Conservation (phyloP, 371 early-diverging fungal species). For the Circinella umbellata region DNA sequence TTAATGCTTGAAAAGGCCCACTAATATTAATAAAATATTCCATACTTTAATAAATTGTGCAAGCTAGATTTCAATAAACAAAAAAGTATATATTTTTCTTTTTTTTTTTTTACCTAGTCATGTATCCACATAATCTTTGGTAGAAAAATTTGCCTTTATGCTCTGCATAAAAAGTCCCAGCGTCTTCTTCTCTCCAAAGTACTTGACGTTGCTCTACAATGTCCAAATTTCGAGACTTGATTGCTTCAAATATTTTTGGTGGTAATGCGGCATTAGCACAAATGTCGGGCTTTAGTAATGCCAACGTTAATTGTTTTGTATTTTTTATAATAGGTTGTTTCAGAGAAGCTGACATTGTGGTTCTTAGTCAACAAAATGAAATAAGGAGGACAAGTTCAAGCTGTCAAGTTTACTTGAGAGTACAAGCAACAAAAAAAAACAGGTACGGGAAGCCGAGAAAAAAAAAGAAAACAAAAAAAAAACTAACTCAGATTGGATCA, state of each 20-base stretch:
- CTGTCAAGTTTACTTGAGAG: too few species aligned
- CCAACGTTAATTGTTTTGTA: slow-evolving; percentile 62
- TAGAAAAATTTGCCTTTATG: slow-evolving; percentile 72
- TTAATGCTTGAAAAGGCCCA: slow-evolving; percentile 65
- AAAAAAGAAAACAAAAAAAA: neutral
- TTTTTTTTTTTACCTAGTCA: slow-evolving; percentile 59
- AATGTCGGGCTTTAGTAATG: slow-evolving; percentile 80
- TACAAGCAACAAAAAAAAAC: too few species aligned
- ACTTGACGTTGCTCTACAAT: slow-evolving; percentile 53
- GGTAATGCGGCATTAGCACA: slow-evolving; percentile 63
- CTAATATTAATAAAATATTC: slow-evolving; percentile 26
- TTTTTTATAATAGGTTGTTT: neutral
- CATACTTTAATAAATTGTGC: neutral
- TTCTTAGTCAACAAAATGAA: too few species aligned
- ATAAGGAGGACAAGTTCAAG: too few species aligned
- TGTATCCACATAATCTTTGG: slow-evolving; percentile 69
- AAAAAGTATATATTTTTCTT: neutral
- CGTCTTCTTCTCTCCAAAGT: slow-evolving; percentile 67
- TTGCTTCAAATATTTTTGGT: slow-evolving; percentile 42
- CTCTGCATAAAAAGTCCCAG: slow-evolving; percentile 68
- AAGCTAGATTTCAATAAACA: neutral
- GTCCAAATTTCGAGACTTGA: slow-evolving; percentile 47
- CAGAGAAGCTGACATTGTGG: neutral
- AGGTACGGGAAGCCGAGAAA: too few species aligned
- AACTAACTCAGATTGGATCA: neutral